phyloP scores from a whole-genome alignment of 352 stramenopile species.

The Saprolegnia parasitica region DNA sequence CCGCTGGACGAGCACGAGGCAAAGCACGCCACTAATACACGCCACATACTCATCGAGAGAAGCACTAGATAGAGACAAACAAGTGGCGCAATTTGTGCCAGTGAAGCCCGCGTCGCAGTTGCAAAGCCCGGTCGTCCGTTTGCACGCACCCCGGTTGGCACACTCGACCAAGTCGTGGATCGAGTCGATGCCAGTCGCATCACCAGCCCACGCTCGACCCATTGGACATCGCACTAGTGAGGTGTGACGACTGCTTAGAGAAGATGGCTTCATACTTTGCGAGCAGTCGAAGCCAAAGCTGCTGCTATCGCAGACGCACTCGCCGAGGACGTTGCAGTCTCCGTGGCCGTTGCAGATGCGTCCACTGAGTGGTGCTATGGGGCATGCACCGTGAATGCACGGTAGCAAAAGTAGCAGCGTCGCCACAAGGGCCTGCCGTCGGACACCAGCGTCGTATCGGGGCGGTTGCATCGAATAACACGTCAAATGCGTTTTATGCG shows the following conservation, averaged over 20 bases:
- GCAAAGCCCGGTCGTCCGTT: slow-evolving; percentile 48
- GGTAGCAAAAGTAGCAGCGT: too few species aligned
- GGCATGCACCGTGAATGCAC: slow-evolving; percentile 1
- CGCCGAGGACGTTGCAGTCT: slow-evolving; percentile 17
- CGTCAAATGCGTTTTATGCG: too few species aligned
- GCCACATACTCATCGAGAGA: background rate
- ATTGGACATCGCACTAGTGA: slow-evolving; percentile 13
- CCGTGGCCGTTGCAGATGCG: slow-evolving; percentile 21
- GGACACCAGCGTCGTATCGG: background rate
- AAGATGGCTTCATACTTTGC: background rate
- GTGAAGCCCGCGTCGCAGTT: slow-evolving; percentile 64
- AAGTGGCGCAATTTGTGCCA: slow-evolving; percentile 57
- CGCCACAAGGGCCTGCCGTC: too few species aligned
- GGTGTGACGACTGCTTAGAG: background rate
- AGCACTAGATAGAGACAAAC: slow-evolving; percentile 33
- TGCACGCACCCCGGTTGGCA: slow-evolving; percentile 68
- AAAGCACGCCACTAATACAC: slow-evolving; percentile 46
- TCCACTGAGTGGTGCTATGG: slow-evolving; percentile 8
- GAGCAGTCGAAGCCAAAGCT: slow-evolving; percentile 26
- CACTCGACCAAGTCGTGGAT: slow-evolving; percentile 44
- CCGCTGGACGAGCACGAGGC: slow-evolving; percentile 43
- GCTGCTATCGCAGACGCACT: slow-evolving; percentile 7
- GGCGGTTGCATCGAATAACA: too few species aligned
- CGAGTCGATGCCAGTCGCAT: slow-evolving; percentile 16
- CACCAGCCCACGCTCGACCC: slow-evolving; percentile 15